A percentile compares a stretch with the other conserved stretches of the same genome.
Conservation (phyloP, 371 early-diverging fungal genomes). For the Mortierella sp. region DNA sequence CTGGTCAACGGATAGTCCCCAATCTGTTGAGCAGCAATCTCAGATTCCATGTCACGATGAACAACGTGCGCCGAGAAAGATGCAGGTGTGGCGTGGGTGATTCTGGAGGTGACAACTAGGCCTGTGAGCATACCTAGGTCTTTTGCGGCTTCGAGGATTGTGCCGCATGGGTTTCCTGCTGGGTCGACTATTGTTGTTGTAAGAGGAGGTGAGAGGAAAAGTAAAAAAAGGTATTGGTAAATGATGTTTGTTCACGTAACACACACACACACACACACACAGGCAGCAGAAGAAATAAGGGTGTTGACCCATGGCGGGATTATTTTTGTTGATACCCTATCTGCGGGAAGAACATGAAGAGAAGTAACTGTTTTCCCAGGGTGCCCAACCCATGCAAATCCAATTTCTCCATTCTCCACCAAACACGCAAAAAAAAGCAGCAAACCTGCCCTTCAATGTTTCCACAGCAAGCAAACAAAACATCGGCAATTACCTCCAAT, state of each 20-base stretch:
- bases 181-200: constrained; percentile 66
- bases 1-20: constrained; percentile 88
- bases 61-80: constrained; percentile 88
- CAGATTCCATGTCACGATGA: constrained; percentile 80
- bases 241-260: too few relatives aligned
- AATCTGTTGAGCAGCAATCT: constrained; percentile 92
- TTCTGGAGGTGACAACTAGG: constrained; percentile 91
- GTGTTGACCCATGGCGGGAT: not conserved
- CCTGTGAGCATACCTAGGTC: constrained; percentile 84
- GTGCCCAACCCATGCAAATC: not conserved
- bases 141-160: constrained; percentile 96
- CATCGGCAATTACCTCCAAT: constrained; percentile 70
- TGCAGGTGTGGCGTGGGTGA: constrained; percentile 93
- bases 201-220: not conserved
- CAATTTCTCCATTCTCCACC: not conserved
- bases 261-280: not conserved
- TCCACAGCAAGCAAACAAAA: not conserved
- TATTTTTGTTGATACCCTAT: too few relatives aligned
- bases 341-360: too few relatives aligned
- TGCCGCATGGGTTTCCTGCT: constrained; percentile 84
- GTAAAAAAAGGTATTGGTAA: not conserved
- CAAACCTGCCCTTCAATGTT: not conserved
- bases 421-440: not conserved
- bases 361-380: not conserved
- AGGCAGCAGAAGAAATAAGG: not conserved